Evolutionary conservation across 2,329 filamentous ascomycete genomes (phyloP).

Genomic region (Zymoseptoria tritici): DNA sequence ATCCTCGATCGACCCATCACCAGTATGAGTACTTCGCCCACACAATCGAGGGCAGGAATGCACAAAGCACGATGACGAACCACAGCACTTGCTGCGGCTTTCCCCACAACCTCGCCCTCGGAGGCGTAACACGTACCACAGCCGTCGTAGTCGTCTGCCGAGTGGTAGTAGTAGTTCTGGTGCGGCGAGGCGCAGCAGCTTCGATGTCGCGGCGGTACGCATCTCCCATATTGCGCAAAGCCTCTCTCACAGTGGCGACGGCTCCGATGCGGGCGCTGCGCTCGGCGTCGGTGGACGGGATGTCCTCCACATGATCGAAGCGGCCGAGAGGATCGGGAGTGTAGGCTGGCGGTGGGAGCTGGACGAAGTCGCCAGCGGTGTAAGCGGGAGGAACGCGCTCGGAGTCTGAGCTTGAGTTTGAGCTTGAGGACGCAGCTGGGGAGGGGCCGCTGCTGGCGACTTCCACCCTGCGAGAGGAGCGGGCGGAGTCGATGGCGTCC

Average conservation of each 20-base stretch:
- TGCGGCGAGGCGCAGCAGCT: neutral
- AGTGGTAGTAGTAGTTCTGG: neutral
- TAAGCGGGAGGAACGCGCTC: neutral
- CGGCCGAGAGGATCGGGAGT: neutral
- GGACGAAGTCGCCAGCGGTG: neutral
- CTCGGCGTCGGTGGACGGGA: no score
- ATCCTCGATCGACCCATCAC: neutral
- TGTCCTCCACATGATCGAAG: neutral
- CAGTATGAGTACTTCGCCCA: neutral
- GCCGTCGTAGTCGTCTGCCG: neutral
- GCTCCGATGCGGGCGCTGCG: neutral
- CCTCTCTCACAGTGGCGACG: neutral
- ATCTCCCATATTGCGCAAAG: neutral
- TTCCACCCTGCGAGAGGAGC: neutral
- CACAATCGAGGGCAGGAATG: neutral
- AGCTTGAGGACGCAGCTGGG: neutral
- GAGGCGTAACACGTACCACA: neutral
- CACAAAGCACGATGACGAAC: neutral
- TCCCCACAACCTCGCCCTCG: neutral
- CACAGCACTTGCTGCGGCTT: neutral
- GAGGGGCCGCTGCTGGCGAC: neutral
- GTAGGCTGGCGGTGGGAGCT: neutral
- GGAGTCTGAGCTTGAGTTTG: no score
- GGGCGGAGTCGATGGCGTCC: neutral
- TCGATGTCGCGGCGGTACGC: neutral